Evolutionary conservation across 331 rosid genomes (phyloP).

Genomic region (Cydonia oblonga): DNA sequence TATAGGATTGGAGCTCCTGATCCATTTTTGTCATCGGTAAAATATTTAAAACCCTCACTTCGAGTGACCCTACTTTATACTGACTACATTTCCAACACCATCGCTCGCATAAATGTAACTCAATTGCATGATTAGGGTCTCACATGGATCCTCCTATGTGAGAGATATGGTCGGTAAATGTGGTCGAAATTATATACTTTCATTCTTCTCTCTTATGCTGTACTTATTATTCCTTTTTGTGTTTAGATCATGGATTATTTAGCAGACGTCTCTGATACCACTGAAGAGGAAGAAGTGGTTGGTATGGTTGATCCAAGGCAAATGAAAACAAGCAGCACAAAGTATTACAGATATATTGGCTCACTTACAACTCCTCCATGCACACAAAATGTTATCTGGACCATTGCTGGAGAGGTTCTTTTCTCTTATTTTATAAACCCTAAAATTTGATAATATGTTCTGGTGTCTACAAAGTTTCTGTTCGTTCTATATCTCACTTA

Average conservation of each 20-base stretch:
- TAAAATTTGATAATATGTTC: not conserved
- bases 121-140: not conserved
- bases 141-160: not conserved
- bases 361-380: conserved; percentile 73
- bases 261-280: not conserved
- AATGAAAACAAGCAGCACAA: conserved; percentile 1
- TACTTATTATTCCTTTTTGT: not conserved
- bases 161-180: not conserved
- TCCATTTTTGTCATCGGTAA: conserved; percentile 39
- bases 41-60: not conserved
- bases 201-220: too few species aligned
- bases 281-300: not conserved
- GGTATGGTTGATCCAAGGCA: conserved; percentile 31
- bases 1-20: conserved; percentile 36
- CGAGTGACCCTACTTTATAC: not conserved
- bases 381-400: conserved; percentile 48
- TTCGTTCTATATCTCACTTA: not conserved
- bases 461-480: not conserved
- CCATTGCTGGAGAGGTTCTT: conserved; percentile 32
- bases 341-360: conserved; percentile 56
- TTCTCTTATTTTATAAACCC: not conserved
- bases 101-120: not conserved
- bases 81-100: not conserved
- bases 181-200: not conserved
- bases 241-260: conserved; percentile 22